These are phyloP conservation scores for Pleurotus eryngii DNA, from an alignment of 768 basidiomycete species.

Conservation along the genomic window DNA sequence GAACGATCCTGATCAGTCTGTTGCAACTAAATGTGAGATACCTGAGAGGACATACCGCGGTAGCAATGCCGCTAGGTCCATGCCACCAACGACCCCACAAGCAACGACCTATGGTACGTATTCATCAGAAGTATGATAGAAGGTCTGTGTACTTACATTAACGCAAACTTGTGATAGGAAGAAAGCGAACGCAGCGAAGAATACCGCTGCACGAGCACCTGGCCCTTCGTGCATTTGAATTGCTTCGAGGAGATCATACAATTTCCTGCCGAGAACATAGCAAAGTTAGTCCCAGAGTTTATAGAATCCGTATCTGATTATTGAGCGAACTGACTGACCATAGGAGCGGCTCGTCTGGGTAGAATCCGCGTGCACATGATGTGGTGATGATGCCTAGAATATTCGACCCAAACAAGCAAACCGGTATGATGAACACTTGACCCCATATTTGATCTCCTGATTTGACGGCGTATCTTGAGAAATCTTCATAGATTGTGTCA, in stretches of 20 bases:
- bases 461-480: slow-evolving; percentile 27
- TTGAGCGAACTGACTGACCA: slow-evolving; percentile 15
- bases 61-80: slow-evolving; percentile 26
- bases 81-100: slow-evolving; percentile 30
- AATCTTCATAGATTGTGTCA: slow-evolving; percentile 16
- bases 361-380: slow-evolving; percentile 25
- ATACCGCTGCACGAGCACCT: slow-evolving; percentile 27
- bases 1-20: background rate
- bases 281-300: background rate
- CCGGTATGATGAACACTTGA: slow-evolving; percentile 26
- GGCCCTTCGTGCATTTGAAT: slow-evolving; percentile 25
- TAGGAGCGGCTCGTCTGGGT: slow-evolving; percentile 26
- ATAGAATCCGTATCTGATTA: too few species aligned
- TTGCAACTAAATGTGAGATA: too few species aligned
- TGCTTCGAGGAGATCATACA: slow-evolving; percentile 27
- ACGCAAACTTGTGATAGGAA: slow-evolving; percentile 26
- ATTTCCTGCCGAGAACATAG: slow-evolving; percentile 17
- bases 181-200: slow-evolving; percentile 28
- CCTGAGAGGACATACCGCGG: slow-evolving; percentile 13
- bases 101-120: slow-evolving; percentile 17
- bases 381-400: slow-evolving; percentile 28
- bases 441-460: slow-evolving; percentile 28
- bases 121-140: background rate
- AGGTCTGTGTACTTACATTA: slow-evolving; percentile 15
- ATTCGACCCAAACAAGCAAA: slow-evolving; percentile 27